Evolutionary conservation across 805 yeast genomes (phyloP).

Genomic region (Grigorovia yakushimaensis): DNA sequence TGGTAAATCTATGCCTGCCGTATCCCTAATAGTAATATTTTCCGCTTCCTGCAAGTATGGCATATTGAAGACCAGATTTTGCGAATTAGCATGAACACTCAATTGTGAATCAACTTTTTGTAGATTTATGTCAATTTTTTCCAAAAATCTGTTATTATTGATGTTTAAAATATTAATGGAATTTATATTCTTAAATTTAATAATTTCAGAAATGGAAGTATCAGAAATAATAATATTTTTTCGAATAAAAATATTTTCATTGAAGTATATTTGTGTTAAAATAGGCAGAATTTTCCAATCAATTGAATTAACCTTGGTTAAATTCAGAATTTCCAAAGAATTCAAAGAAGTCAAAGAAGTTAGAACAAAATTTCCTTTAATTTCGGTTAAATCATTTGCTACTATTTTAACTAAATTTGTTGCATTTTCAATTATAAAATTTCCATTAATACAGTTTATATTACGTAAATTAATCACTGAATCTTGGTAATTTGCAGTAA

Average conservation of each 20-base stretch:
- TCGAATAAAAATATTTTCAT: slow-evolving; percentile 40
- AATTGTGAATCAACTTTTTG: slow-evolving; percentile 46
- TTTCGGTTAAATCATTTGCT: slow-evolving; percentile 39
- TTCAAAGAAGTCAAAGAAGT: slow-evolving; percentile 56
- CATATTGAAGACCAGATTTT: slow-evolving; percentile 41
- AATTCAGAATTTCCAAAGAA: slow-evolving; percentile 44
- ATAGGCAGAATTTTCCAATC: slow-evolving; percentile 71
- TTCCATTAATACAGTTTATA: slow-evolving; percentile 39
- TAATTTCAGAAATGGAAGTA: slow-evolving; percentile 59
- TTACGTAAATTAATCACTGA: slow-evolving; percentile 43
- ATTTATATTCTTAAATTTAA: slow-evolving; percentile 46
- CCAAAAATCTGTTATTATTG: slow-evolving; percentile 66
- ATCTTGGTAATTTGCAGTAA: slow-evolving; percentile 37
- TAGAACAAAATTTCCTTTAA: slow-evolving; percentile 43
- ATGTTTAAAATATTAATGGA: slow-evolving; percentile 48
- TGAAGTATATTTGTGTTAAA: slow-evolving; percentile 46
- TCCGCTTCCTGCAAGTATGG: slow-evolving; percentile 46
- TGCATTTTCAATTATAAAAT: slow-evolving; percentile 42
- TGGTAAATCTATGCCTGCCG: slow-evolving; percentile 38
- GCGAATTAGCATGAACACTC: slow-evolving; percentile 60
- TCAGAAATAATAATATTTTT: slow-evolving; percentile 55
- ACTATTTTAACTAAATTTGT: slow-evolving; percentile 48
- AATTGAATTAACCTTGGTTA: slow-evolving; percentile 40
- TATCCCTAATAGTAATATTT: slow-evolving; percentile 59
- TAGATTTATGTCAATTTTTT: slow-evolving; percentile 43